These are phyloP conservation scores for Centaurea solstitialis DNA, from an alignment of 129 eudicot genomes.

Conservation along the genomic window DNA sequence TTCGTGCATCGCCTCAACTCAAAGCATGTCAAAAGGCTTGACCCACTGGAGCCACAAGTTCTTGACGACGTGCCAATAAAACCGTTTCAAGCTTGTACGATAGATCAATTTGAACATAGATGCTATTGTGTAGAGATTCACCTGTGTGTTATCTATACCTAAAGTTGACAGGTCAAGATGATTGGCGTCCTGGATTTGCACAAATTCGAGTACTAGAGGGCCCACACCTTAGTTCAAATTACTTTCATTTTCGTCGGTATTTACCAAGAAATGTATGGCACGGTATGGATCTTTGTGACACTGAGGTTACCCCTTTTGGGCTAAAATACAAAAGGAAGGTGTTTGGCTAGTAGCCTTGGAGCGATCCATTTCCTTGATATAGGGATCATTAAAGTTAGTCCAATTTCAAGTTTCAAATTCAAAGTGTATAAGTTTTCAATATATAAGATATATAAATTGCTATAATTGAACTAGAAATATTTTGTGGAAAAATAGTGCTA, in stretches of 20 bases:
- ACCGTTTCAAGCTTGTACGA: slow-evolving; percentile 67
- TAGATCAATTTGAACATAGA: slow-evolving; percentile 56
- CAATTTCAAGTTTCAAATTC: not conserved
- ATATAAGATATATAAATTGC: not conserved
- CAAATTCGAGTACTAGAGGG: slow-evolving; percentile 48
- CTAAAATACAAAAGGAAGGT: slow-evolving; percentile 39
- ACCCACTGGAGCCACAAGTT: slow-evolving; percentile 61
- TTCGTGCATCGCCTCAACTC: slow-evolving; percentile 52
- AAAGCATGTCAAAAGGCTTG: slow-evolving; percentile 53
- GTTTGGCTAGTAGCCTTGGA: slow-evolving; percentile 29
- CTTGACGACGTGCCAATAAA: slow-evolving; percentile 59
- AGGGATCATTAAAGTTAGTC: not conserved
- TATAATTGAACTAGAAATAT: not conserved
- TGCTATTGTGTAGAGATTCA: slow-evolving; percentile 55
- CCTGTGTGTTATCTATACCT: slow-evolving; percentile 57
- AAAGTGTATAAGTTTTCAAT: not conserved
- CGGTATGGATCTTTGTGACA: slow-evolving; percentile 49
- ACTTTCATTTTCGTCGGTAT: slow-evolving; percentile 52
- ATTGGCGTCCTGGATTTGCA: slow-evolving; percentile 75
- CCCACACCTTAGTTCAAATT: slow-evolving; percentile 45
- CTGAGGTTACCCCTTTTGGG: slow-evolving; percentile 51
- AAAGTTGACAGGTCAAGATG: slow-evolving; percentile 52
- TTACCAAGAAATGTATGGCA: slow-evolving; percentile 64
- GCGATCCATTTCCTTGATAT: not conserved
- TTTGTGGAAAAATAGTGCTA: not conserved